Percentiles rank a stretch among this genome's conserved stretches.
Evolutionary conservation across 2,329 filamentous ascomycete genomes (phyloP).

Genomic region (Aureobasidium zeae): DNA sequence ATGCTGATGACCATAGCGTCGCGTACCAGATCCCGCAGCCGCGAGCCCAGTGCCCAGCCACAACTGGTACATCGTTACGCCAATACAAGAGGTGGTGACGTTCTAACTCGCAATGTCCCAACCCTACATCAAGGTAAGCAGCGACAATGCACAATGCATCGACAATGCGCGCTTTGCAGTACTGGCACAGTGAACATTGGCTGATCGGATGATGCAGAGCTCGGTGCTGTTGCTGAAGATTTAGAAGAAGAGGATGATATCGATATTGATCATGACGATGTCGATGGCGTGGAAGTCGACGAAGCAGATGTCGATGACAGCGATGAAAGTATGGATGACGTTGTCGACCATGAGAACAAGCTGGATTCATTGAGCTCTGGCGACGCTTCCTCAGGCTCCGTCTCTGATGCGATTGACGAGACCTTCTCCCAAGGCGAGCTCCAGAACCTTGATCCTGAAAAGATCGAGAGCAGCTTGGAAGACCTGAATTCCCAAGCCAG

Average conservation of each 20-base stretch:
- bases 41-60: slow-evolving; percentile 24
- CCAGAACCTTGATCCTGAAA: slow-evolving; percentile 33
- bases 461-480: slow-evolving; percentile 34
- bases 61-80: slow-evolving; percentile 17
- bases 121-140: too few species aligned
- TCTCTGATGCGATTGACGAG: not conserved
- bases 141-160: too few species aligned
- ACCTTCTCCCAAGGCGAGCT: slow-evolving; percentile 37
- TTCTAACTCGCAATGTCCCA: slow-evolving; percentile 22
- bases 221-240: not conserved
- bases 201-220: not conserved
- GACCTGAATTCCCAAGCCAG: slow-evolving; percentile 28
- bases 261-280: not conserved
- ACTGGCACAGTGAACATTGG: too few species aligned
- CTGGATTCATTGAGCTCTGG: not conserved
- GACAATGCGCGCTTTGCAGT: too few species aligned
- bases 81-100: slow-evolving; percentile 20
- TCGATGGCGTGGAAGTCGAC: too few species aligned
- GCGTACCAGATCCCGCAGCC: slow-evolving; percentile 31
- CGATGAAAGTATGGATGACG: too few species aligned
- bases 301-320: too few species aligned
- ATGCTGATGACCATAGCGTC: too few species aligned
- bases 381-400: not conserved
- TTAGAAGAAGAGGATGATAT: not conserved
- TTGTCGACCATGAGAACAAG: too few species aligned